phyloP scores from a whole-genome alignment of 257 asterid genomes.

The Ehretia macrophylla region DNA sequence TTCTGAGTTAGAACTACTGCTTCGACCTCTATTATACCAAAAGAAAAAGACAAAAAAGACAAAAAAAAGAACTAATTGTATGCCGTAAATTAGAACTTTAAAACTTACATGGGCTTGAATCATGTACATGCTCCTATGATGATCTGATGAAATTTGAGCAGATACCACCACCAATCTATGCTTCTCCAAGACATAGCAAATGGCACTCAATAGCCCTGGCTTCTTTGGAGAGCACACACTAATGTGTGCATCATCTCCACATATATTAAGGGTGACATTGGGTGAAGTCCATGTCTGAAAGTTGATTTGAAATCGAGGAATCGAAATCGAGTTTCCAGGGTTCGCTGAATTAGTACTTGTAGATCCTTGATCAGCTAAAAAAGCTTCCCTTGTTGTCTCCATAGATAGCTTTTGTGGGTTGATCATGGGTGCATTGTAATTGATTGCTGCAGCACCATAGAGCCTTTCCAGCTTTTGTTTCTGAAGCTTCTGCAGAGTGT shows the following conservation, averaged over 20 bases:
- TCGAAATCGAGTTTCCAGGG: constrained; percentile 18
- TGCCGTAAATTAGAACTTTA: no score
- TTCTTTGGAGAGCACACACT: constrained; percentile 31
- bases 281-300: constrained; percentile 34
- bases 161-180: constrained; percentile 29
- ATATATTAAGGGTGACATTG: constrained; percentile 20
- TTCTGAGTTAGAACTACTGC: no score
- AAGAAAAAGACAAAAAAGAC: no score
- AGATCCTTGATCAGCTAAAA: constrained; percentile 48
- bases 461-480: constrained; percentile 42
- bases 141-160: constrained; percentile 32
- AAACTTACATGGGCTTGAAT: constrained; percentile 14
- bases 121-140: constrained; percentile 24
- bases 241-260: constrained; percentile 18
- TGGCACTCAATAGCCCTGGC: constrained; percentile 15
- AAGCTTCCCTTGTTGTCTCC: constrained; percentile 38
- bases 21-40: no score
- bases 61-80: no score
- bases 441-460: constrained; percentile 20
- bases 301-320: constrained; percentile 7
- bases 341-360: constrained; percentile 17
- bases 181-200: constrained; percentile 35
- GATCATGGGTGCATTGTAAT: constrained; percentile 6
- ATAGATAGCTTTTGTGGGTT: constrained; percentile 9
- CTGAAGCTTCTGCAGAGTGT: constrained; percentile 34